Evolutionary conservation across 176 grass and related monocot species (phyloP).

Genomic region (Calamus simplicifolius): DNA sequence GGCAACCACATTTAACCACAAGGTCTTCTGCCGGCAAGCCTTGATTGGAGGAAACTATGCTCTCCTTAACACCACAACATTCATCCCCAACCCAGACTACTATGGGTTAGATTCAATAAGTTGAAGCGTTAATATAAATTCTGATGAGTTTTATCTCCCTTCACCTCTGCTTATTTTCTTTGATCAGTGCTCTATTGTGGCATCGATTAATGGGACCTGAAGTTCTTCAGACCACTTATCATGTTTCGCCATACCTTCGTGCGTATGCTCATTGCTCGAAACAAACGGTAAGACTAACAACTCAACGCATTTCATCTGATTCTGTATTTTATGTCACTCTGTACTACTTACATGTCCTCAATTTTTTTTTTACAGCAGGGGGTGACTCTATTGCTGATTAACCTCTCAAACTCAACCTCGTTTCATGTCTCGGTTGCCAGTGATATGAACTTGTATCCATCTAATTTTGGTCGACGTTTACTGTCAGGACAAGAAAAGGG

Average conservation of each 20-base stretch:
- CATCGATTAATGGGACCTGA: slow-evolving; percentile 37
- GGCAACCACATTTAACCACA: slow-evolving; percentile 35
- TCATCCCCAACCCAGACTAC: slow-evolving; percentile 57
- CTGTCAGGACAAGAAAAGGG: not conserved
- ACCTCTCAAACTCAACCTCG: slow-evolving; percentile 48
- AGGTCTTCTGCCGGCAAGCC: slow-evolving; percentile 52
- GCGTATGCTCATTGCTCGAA: slow-evolving; percentile 60
- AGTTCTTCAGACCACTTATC: slow-evolving; percentile 24
- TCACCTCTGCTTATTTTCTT: slow-evolving; percentile 1
- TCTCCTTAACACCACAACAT: slow-evolving; percentile 45
- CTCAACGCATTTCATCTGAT: not conserved
- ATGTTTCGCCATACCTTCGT: slow-evolving; percentile 31
- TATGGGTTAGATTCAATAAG: slow-evolving; percentile 24
- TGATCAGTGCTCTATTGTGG: slow-evolving; percentile 41
- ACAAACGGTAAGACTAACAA: slow-evolving; percentile 17
- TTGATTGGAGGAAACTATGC: slow-evolving; percentile 62
- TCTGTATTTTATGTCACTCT: not conserved
- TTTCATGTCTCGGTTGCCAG: slow-evolving; percentile 34
- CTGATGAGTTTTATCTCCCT: not conserved
- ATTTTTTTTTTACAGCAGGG: slow-evolving; percentile 19
- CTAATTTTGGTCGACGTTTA: not conserved
- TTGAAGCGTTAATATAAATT: not conserved
- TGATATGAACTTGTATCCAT: slow-evolving; percentile 28
- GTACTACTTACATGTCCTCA: no score
- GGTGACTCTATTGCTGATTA: slow-evolving; percentile 49